Evolutionary conservation across 1,139 yeast species (phyloP), one percentile per base, ranked within the genome.

Genomic region (Eremothecium gossypii): DNA sequence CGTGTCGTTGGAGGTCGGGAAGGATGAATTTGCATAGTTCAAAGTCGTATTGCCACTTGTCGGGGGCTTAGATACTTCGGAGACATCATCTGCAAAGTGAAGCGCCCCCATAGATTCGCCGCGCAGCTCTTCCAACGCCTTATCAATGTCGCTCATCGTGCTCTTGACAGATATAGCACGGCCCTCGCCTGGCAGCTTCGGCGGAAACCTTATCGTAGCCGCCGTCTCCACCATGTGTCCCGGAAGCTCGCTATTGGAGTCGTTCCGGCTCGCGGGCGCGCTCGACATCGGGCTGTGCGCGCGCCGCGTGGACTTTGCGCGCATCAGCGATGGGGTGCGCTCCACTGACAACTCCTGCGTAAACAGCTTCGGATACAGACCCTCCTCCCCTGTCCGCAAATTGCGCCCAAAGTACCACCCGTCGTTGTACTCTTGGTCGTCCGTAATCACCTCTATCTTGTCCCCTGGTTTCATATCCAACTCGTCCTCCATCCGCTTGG

Each of bases 401-500:
- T 89, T 87, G 49, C 80, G 79, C 8, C 97, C 96, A 82, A 75
- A 75, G 57, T 81, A 91, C 99, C 99, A 91, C n/a, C 97, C 97
- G 61, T 91, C 99, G 52, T 85, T 83, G 63, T 83, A 91, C 55
- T 85, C 96, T 48, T 80, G 76, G 63, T 91, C 99, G 61, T 87
- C 96, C 35, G 94, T 86, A 26, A 93, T 73, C 11, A 91, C 87
- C 60, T 87, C 93, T 43, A 93, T 73, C 50, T 77, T 80, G 55
- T 91, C 97, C 23, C 97, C 97, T 23, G 83, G 77, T 40, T 70
- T 72, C 49, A 91, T 70, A 37, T 80, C 76, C 38, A 91, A 69
- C 64, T 91, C 99, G 62, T 93, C 98, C 23, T 86, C 95, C 47
- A 89, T 70, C 41, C 97, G 72, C 40, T 94, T 89, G 41, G 73